Evolutionary conservation across 208 protist genomes (phyloP).

Genomic region (Sergeia podlipaevii): DNA sequence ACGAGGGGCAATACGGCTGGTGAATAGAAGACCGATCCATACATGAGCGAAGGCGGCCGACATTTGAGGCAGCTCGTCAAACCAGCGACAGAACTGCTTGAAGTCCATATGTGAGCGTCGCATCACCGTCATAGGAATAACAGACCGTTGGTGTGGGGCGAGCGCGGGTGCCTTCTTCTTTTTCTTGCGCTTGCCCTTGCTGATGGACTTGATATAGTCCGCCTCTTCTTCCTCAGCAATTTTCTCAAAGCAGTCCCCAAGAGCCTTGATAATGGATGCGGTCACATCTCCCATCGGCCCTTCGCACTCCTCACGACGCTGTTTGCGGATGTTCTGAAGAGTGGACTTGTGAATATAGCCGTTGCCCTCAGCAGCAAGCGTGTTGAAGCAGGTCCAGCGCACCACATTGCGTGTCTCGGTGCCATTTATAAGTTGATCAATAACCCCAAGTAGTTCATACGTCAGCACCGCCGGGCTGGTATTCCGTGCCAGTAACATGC

Average conservation of each 20-base stretch:
- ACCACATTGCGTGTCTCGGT: constrained; percentile 38
- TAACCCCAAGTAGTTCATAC: constrained; percentile 50
- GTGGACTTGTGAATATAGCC: constrained; percentile 76
- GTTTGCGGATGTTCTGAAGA: constrained; percentile 27
- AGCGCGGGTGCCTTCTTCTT: constrained; percentile 31
- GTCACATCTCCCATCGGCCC: constrained; percentile 19
- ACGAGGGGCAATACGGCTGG: constrained; percentile 9
- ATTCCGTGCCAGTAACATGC: constrained; percentile 4
- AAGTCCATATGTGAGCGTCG: constrained; percentile 64
- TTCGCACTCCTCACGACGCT: constrained; percentile 29
- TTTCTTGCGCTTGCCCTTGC: constrained; percentile 29
- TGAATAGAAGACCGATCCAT: constrained; percentile 58
- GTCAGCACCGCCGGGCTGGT: constrained; percentile 16
- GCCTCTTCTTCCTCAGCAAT: constrained; percentile 62
- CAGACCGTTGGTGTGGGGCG: constrained; percentile 48
- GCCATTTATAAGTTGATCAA: constrained; percentile 66
- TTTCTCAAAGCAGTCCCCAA: constrained; percentile 51
- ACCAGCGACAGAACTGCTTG: constrained; percentile 51
- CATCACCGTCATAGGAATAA: constrained; percentile 67
- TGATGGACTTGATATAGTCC: constrained; percentile 40
- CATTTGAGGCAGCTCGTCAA: constrained; percentile 64
- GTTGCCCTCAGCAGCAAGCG: constrained; percentile 41
- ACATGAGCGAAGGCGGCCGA: constrained; percentile 64
- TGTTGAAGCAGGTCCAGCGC: constrained; percentile 62
- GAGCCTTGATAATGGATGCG: constrained; percentile 59